These are phyloP conservation scores for Penicillium herquei DNA, from an alignment of 495 filamentous ascomycete species.

Conservation along the genomic window DNA sequence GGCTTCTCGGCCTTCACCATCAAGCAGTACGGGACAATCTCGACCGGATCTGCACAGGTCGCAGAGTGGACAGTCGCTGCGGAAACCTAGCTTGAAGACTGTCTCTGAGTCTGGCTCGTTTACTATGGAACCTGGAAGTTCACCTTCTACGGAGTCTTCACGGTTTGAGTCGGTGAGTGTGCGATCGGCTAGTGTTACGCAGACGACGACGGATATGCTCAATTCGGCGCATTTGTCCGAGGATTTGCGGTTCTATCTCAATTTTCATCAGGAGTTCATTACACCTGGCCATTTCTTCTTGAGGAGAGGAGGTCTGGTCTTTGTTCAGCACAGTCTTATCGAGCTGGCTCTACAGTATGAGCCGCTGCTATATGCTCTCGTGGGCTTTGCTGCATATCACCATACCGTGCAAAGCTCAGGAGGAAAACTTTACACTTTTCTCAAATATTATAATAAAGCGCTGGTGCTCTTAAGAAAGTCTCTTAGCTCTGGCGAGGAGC, in stretches of 20 bases:
- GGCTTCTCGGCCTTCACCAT: slow-evolving; percentile 26
- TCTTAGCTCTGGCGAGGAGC: slow-evolving; percentile 64
- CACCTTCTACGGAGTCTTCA: slow-evolving; percentile 45
- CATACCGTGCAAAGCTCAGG: slow-evolving; percentile 64
- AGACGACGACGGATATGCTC: slow-evolving; percentile 28
- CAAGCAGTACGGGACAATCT: slow-evolving; percentile 19
- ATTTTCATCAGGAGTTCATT: slow-evolving; percentile 72
- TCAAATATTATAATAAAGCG: slow-evolving; percentile 87
- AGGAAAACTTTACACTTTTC: slow-evolving; percentile 74
- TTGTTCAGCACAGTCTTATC: slow-evolving; percentile 69
- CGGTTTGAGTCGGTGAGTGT: slow-evolving; percentile 33
- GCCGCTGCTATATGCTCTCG: slow-evolving; percentile 81
- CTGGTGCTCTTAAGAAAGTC: slow-evolving; percentile 72
- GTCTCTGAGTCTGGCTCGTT: slow-evolving; percentile 20
- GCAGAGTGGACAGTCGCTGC: slow-evolving; percentile 39
- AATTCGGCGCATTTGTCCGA: slow-evolving; percentile 50
- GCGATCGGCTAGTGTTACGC: slow-evolving; percentile 34
- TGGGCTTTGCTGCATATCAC: slow-evolving; percentile 90
- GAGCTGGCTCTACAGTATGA: slow-evolving; percentile 75
- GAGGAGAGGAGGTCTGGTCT: slow-evolving; percentile 62
- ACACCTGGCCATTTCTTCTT: slow-evolving; percentile 79
- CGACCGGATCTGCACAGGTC: slow-evolving; percentile 27
- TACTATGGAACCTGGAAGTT: slow-evolving; percentile 38
- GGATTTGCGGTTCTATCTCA: slow-evolving; percentile 75
- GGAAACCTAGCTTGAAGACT: slow-evolving; percentile 43